These are phyloP conservation scores for Rossbeevera mucosa DNA, from an alignment of 768 basidiomycete genomes.

Conservation along the genomic window DNA sequence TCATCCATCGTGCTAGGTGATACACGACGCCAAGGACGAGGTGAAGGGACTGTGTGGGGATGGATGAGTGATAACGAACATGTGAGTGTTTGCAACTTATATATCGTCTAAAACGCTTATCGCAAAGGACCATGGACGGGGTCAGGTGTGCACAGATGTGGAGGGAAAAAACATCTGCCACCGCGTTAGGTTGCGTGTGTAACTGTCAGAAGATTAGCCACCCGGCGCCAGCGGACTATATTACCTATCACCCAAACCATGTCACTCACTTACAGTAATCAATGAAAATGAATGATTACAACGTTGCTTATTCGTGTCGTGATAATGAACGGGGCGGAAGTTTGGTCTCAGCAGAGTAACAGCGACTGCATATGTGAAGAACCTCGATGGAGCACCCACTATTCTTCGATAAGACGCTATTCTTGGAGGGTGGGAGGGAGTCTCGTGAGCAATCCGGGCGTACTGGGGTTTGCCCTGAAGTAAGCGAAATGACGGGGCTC, in stretches of 20 bases:
- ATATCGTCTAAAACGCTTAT: conserved; percentile 9
- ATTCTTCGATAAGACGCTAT: not conserved
- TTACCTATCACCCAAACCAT: not conserved
- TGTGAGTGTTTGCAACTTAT: not conserved
- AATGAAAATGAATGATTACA: not conserved
- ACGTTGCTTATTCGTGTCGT: not conserved
- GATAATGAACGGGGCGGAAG: not conserved
- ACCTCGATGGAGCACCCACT: not conserved
- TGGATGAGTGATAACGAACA: not conserved
- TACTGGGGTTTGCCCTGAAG: not conserved
- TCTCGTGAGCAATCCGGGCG: not conserved
- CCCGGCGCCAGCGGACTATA: not conserved
- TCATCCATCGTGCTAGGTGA: not conserved
- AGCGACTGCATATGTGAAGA: not conserved
- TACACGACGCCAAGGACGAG: not conserved
- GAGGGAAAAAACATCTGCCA: not conserved
- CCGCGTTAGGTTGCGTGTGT: not conserved
- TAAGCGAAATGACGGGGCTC: not conserved
- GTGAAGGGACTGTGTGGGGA: not conserved
- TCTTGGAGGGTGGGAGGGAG: not conserved
- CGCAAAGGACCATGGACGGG: not conserved
- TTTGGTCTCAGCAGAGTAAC: not conserved
- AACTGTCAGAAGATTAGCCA: not conserved
- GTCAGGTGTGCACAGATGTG: conserved; percentile 1
- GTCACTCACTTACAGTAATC: conserved; percentile 2